A percentile compares a stretch with the other conserved stretches of the same genome.
phyloP scores from a whole-genome alignment of 1,284 basidiomycete species.

The Ceratobasidium sp. region DNA sequence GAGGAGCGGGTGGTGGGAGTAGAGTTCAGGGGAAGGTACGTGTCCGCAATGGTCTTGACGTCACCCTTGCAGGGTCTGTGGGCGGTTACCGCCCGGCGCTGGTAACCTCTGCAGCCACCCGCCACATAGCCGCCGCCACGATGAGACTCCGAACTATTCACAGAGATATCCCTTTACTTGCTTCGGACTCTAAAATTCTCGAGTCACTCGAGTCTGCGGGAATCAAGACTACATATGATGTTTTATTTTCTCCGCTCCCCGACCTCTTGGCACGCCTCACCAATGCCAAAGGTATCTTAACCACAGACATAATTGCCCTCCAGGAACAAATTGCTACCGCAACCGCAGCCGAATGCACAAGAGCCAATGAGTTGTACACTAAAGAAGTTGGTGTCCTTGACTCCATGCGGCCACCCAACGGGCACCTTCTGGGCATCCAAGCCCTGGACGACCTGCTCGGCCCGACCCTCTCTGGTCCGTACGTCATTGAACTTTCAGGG shows the following conservation, averaged over 20 bases:
- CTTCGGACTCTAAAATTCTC: constrained; percentile 48
- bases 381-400: constrained; percentile 49
- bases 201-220: constrained; percentile 54
- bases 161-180: background rate
- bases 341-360: constrained; percentile 56
- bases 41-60: constrained; percentile 37
- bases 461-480: constrained; percentile 54
- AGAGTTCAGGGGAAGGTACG: constrained; percentile 11
- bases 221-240: constrained; percentile 64
- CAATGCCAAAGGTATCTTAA: constrained; percentile 44
- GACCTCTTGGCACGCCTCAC: constrained; percentile 60
- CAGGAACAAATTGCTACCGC: constrained; percentile 57
- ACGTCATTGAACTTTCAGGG: constrained; percentile 70
- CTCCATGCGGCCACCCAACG: constrained; percentile 38
- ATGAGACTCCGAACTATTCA: constrained; percentile 31
- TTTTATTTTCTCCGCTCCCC: constrained; percentile 60
- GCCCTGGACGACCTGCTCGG: constrained; percentile 61
- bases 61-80: constrained; percentile 14
- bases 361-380: constrained; percentile 56
- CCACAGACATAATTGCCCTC: constrained; percentile 58
- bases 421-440: constrained; percentile 54
- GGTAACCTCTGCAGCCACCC: background rate
- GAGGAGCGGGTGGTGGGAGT: constrained; percentile 22
- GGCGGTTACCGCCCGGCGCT: constrained; percentile 7
- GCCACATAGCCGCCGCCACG: background rate